Evolutionary conservation across 2,329 filamentous ascomycete genomes (phyloP).

Genomic region (Chaetomium sp.): DNA sequence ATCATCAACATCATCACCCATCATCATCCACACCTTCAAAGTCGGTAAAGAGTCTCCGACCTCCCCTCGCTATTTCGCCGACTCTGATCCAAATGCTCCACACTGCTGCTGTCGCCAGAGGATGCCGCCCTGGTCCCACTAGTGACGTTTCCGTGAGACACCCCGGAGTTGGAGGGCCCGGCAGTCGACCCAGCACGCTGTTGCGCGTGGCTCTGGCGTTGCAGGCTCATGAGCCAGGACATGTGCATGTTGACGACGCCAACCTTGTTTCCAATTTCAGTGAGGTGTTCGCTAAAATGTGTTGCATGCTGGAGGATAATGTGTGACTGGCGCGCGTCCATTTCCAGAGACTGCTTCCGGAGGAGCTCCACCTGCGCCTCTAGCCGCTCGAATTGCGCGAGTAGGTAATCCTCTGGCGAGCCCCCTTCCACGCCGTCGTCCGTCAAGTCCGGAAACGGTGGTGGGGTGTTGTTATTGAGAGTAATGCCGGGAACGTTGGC

Average conservation of each 20-base stretch:
- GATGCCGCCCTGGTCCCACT: background rate
- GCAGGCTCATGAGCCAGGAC: constrained; percentile 57
- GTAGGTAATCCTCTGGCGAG: constrained; percentile 47
- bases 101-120: constrained; percentile 4
- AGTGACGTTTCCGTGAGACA: constrained; percentile 2
- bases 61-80: constrained; percentile 29
- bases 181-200: constrained; percentile 23
- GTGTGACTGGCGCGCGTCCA: constrained; percentile 62
- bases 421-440: constrained; percentile 40
- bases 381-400: constrained; percentile 52
- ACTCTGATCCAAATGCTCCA: constrained; percentile 4
- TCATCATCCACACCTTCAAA: constrained; percentile 26
- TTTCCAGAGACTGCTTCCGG: constrained; percentile 58
- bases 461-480: background rate
- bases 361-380: constrained; percentile 60
- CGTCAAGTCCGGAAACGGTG: background rate
- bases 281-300: constrained; percentile 64
- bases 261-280: constrained; percentile 59
- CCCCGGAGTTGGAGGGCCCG: constrained; percentile 7
- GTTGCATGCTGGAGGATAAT: constrained; percentile 64
- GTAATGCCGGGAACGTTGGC: background rate
- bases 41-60: constrained; percentile 29
- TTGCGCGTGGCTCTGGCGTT: constrained; percentile 33
- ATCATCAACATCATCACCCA: background rate
- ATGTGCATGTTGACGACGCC: constrained; percentile 63